Conservation (phyloP, 192 early-diverging fungal species). For the Coemansia sp. region DNA sequence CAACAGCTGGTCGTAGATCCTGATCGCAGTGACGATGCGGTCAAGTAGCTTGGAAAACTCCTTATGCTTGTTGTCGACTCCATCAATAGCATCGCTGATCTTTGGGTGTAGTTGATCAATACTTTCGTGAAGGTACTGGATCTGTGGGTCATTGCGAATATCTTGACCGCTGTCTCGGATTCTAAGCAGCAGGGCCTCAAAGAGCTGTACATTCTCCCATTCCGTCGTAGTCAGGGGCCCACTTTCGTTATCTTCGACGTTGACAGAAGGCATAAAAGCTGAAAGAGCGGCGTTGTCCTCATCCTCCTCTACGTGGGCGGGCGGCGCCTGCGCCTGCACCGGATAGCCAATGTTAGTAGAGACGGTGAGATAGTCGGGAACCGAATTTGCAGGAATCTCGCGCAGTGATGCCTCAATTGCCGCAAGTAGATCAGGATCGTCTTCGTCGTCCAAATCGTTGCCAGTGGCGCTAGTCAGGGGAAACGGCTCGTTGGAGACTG, state of each 20-base stretch:
- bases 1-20: conserved; percentile 86
- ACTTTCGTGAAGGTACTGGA: conserved; percentile 84
- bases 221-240: conserved; percentile 78
- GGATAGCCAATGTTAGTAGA: conserved; percentile 11
- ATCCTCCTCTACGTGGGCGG: neutral
- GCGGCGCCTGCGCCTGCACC: conserved; percentile 3
- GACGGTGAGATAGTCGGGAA: conserved; percentile 34
- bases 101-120: conserved; percentile 88
- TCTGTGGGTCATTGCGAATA: conserved; percentile 74
- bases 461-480: conserved; percentile 39
- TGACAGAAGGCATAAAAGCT: conserved; percentile 46
- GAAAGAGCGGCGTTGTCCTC: conserved; percentile 24
- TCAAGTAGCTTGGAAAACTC: conserved; percentile 80
- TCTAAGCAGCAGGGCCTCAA: conserved; percentile 83
- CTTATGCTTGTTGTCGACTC: conserved; percentile 79
- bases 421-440: conserved; percentile 72
- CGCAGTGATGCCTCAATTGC: conserved; percentile 80
- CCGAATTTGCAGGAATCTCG: conserved; percentile 54
- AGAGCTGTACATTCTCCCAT: conserved; percentile 88
- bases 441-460: conserved; percentile 50
- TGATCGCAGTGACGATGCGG: conserved; percentile 79
- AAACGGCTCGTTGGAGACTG: conserved; percentile 34
- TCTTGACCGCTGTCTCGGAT: conserved; percentile 81
- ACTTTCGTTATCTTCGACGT: conserved; percentile 28
- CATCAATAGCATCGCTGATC: conserved; percentile 73